Base-by-base conservation (phyloP, 371 early-diverging fungal species). In the Circinella umbellata region DNA sequence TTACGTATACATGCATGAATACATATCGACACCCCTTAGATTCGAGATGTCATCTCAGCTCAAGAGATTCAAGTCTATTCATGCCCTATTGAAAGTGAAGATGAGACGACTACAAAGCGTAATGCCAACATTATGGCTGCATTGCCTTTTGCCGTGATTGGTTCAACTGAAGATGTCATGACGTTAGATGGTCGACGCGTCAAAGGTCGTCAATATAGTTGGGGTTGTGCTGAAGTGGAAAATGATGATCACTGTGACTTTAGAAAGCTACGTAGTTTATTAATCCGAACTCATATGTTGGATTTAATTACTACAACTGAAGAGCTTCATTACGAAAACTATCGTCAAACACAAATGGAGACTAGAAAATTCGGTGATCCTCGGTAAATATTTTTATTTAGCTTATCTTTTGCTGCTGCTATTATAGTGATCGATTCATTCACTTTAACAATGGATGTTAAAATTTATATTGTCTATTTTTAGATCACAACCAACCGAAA, bases 61-160 rank as follows among this genome's bases (percentile, higher is more conserved):
- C 92, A 96, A 79, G 87, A 89, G 67, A 96, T 96, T 68, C 85
- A 90, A 67, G 89, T 93, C 59, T 96, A 92, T 81, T 82, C 85
- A n/a, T 93, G 93, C 66, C 89, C 93, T n/a, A 79, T 94, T 47
- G 95, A 97, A 69, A 92, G 92, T 73, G 97, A 96, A 47, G 96
- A 96, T 73, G 96, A 96, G 71, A 83, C 87, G 15, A 88, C 85
- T 59, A 90, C 94, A 15, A 86, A 84, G 68, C 89, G 94, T 69
- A 97, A 95, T 83, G 84, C 84, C 73, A 92, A 88, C 78, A 96
- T 96, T 63, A 87, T 94, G 85, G 86, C 88, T 11, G 94, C 98
- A 8, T 89, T 95, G 91, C 99, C 99, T 7, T 98, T 98, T 81
- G 94, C 98, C 17, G 91, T 98, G 57, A 97, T 99, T 77, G 96